Base-by-base conservation (phyloP, 306 rosid species). In the Gillenia trifoliata region DNA sequence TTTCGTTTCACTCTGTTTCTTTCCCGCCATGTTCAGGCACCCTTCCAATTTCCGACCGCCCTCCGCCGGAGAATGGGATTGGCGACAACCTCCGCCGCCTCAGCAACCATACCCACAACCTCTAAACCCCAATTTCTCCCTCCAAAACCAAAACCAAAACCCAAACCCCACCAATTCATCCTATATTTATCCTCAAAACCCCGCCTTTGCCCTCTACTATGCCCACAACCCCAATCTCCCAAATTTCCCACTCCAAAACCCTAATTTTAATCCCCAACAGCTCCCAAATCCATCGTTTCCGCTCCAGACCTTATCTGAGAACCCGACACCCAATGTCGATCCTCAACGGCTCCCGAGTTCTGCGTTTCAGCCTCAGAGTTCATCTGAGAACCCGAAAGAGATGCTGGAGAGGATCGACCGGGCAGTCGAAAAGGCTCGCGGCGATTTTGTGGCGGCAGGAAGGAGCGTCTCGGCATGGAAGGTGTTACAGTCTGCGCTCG, bases 381-480 rank as follows among this genome's bases (percentile, higher is more conserved):
- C 5, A 62, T 23, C 66, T 77, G 47, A 81, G 20, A 79, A 66
- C 50, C 73, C 41, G 22, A 36, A 72, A 13, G 84, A 59, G 22
- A 76, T 31, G 1, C 40, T 83, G 2, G 81, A 57, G 64, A 81
- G 64, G 67, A 80, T 83, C 23, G 85, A 91, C 13, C 63, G 61
- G 3, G 89, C 92, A 40, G 91, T 79, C 40, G 65, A 66, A 8
- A 77, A 73, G 70, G 91, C 96, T 64, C 80, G 78, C 49, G 74
- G 74, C 6, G 85, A 86, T 1, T 77, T 89, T 52, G 73, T 86
- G 4, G 83, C 66, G 2, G 83, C 85, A 4, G 86, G 90, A 7
- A 87, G 87, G 22, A 80, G 77, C 61, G 87, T 93, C 61, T 79
- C 97, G 4, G 76, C 97, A 0, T 93, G 96, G 97, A 84, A 80